Evolutionary conservation across 2,329 filamentous ascomycete genomes (phyloP), one percentile per base, ranked within the genome.

Genomic region (Sclerotiophoma versabilis): DNA sequence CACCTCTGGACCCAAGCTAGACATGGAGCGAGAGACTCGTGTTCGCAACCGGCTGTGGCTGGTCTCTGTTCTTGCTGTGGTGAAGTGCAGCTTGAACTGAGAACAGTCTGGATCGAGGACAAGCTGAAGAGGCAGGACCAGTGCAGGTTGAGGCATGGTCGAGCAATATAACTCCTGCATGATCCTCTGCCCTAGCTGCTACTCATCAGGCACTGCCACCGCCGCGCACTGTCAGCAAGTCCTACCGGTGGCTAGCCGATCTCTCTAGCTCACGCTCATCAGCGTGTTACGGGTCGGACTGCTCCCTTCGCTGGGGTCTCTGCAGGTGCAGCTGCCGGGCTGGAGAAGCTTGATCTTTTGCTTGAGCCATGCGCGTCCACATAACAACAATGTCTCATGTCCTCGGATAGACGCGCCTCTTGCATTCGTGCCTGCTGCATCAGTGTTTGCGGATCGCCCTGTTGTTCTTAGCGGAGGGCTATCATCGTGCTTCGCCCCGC

Each of bases 401-500:
- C 43, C 41, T 39, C 62, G 54, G 53, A 49, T 62, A 58, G 54
- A 45, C 25, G 57, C 58, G 60, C 55, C 49, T 62, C 38, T 59
- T 61, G 57, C 65, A 58, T 63, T 47, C 55, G 59, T 63, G 53
- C 44, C 50, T 38, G 37, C 45, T 51, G 48, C 42, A 50, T 38
- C 57, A 57, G 49, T 53, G 56, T 47, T 56, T 57, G 61, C 60
- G 65, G 63, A 58, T 64, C 64, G 64, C 61, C 54, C 50, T 49
- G 59, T 66, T 59, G 70, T 72, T 73, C 66, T 72, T 73, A 73
- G 72, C 64, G 70, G 68, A 65, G 55, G 55, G 51, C 49, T 46
- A 49, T 47, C 44, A 49, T 49, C 54, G 53, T 57, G 49, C 59
- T 44, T 49, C 49, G 59, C 63, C 63, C 63, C 59, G 61, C 57